Base-by-base conservation (phyloP, 2,329 filamentous ascomycete genomes). In the Penicillium sp. region DNA sequence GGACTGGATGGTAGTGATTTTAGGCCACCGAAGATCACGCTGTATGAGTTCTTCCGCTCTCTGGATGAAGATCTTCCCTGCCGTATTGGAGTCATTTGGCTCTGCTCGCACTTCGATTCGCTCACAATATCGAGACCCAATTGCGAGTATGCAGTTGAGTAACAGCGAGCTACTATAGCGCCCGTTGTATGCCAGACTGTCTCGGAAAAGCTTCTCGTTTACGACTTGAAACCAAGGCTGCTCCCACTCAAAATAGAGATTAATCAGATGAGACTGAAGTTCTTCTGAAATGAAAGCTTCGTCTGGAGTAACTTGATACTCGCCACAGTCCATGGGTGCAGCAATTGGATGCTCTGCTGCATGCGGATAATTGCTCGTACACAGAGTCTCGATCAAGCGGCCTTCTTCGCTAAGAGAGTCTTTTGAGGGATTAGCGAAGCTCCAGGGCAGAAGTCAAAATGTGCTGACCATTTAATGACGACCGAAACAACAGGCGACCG, bases 221-320 rank as follows among this genome's bases (percentile, higher is more conserved):
- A 67, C 54, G 0, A 66, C 42, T n/a, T 65, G 62, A 11, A 48
- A 51, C 62, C 64, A 67, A 0, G 65, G 64, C 9, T 64, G 58
- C 15, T 68, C 62, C 58, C 64, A 69, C 8, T 48, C 45, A 30
- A 68, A 69, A 35, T 64, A 68, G 1, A 65, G 34, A 17, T 63
- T 56, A 7, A 68, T 54, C 7, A 61, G 37, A 23, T 67, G 54
- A 9, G 52, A 47, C 31, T 57, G 49, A 0, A 67, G 47, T 7
- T 57, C 51, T 9, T 53, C 48, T 4, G 53, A 42, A 7, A 53
- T 34, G n/a, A 14, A 36, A 8, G 11, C 20, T 16, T 47, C 39
- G 7, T 43, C 37, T n/a, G 17, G 26, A 3, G 27, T n/a, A 4
- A 6, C 6, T 7, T 9, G 25, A 27, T n/a, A 13, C 6, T 27